These are phyloP conservation scores for Rhodotorula sp. DNA, from an alignment of 1,284 basidiomycete species.

Conservation along the genomic window DNA sequence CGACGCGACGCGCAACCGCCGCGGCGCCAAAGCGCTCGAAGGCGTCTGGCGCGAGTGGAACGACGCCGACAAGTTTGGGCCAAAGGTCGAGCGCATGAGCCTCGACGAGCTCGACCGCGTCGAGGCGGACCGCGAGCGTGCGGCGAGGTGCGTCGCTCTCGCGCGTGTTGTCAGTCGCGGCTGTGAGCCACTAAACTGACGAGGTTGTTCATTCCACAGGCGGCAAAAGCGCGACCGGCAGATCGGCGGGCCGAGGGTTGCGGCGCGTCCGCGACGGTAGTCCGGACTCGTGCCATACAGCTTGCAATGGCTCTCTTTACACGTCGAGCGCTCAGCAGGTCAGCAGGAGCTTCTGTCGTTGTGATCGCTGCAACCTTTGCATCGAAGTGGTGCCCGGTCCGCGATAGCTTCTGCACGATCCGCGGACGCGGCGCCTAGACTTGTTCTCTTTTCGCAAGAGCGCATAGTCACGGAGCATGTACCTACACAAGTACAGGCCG, in stretches of 20 bases:
- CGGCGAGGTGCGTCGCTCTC: slow-evolving; percentile 57
- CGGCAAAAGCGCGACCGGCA: slow-evolving; percentile 27
- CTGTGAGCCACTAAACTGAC: neutral
- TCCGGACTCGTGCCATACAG: neutral
- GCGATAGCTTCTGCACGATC: too few species aligned
- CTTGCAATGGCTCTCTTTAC: too few species aligned
- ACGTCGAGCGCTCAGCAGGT: too few species aligned
- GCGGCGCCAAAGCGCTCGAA: slow-evolving; percentile 69
- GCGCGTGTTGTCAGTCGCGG: too few species aligned
- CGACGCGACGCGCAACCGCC: slow-evolving; percentile 46
- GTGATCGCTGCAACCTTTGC: too few species aligned
- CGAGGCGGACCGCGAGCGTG: slow-evolving; percentile 78
- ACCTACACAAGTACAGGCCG: too few species aligned
- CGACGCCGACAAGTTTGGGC: slow-evolving; percentile 87
- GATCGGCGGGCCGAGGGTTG: slow-evolving; percentile 13
- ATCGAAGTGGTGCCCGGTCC: too few species aligned
- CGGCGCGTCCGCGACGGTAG: slow-evolving; percentile 22
- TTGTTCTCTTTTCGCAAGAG: too few species aligned
- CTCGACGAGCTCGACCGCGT: slow-evolving; percentile 87
- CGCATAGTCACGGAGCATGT: too few species aligned
- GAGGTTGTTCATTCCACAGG: neutral
- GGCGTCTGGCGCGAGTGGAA: slow-evolving; percentile 95
- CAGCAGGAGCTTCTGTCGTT: too few species aligned
- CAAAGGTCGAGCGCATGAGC: slow-evolving; percentile 80
- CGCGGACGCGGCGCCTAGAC: too few species aligned